Conservation (phyloP, 495 filamentous ascomycete species). For the Copromyces sp. region DNA sequence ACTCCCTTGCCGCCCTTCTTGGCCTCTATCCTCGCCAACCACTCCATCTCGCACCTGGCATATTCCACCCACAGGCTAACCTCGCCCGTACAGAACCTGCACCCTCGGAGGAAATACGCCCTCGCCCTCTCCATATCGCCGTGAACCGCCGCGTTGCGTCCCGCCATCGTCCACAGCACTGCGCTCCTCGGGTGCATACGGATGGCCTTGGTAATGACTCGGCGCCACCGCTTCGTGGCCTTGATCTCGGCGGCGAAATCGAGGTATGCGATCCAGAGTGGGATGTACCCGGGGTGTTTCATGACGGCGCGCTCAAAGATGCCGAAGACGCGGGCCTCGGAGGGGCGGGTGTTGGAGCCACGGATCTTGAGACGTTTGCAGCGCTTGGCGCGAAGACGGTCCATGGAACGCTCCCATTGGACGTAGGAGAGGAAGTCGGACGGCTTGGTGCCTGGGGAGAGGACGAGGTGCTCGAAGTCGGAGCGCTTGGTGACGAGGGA, state of each 20-base stretch:
- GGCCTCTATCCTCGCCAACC: slow-evolving; percentile 68
- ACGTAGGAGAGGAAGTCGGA: slow-evolving; percentile 78
- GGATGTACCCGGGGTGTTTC: slow-evolving; percentile 73
- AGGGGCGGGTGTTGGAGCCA: slow-evolving; percentile 45
- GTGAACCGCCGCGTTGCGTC: slow-evolving; percentile 60
- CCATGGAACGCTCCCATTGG: slow-evolving; percentile 85
- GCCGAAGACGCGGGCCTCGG: slow-evolving; percentile 74
- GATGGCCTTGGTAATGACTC: slow-evolving; percentile 65
- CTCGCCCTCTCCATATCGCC: slow-evolving; percentile 79
- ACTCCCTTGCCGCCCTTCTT: slow-evolving; percentile 56
- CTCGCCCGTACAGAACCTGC: slow-evolving; percentile 72
- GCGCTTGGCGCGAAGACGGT: slow-evolving; percentile 69
- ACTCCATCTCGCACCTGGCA: slow-evolving; percentile 83
- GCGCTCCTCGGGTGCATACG: slow-evolving; percentile 76
- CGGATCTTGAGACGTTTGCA: slow-evolving; percentile 70
- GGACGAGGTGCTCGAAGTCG: slow-evolving; percentile 85
- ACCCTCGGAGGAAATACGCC: slow-evolving; percentile 73
- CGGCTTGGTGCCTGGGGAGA: slow-evolving; percentile 63
- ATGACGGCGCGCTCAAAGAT: slow-evolving; percentile 79
- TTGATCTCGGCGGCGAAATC: slow-evolving; percentile 68
- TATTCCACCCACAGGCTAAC: slow-evolving; percentile 78
- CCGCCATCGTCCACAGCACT: slow-evolving; percentile 82
- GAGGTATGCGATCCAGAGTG: slow-evolving; percentile 88
- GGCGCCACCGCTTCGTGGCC: slow-evolving; percentile 67
- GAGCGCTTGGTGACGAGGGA: slow-evolving; percentile 81